Conservation (phyloP, 2,329 filamentous ascomycete species). For the Tolypocladium inflatum region DNA sequence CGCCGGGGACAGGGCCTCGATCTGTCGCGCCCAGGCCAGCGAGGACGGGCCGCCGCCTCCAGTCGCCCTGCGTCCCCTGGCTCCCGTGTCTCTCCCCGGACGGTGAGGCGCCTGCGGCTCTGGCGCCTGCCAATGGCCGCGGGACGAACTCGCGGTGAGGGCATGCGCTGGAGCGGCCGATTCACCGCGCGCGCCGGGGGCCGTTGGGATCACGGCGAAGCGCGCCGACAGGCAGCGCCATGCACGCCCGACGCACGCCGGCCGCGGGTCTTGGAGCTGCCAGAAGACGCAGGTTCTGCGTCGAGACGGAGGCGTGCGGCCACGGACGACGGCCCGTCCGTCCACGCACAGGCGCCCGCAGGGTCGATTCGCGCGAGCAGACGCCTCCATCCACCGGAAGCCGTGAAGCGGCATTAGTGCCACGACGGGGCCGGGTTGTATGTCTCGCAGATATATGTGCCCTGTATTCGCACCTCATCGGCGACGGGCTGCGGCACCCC, state of each 20-base stretch:
- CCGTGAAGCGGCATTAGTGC: constrained; percentile 1
- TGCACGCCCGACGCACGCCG: neutral
- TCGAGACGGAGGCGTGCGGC: neutral
- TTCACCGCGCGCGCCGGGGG: neutral
- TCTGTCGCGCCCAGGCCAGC: neutral
- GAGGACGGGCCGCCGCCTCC: constrained; percentile 1
- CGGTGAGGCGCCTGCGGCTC: neutral
- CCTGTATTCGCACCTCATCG: neutral
- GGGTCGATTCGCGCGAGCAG: neutral
- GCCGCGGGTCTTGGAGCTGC: neutral
- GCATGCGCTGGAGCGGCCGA: neutral
- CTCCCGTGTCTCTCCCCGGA: neutral
- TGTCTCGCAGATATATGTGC: neutral
- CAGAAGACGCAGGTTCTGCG: neutral
- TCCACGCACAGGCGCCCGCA: neutral
- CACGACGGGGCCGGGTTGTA: neutral
- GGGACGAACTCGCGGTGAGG: neutral
- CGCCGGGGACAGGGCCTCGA: neutral
- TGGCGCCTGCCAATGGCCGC: neutral
- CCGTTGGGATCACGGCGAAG: neutral
- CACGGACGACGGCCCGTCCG: neutral
- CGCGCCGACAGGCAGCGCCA: neutral
- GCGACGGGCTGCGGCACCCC: neutral
- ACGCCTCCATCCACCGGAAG: neutral
- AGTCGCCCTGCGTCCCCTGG: neutral